Evolutionary conservation across 2,329 filamentous ascomycete species (phyloP), one percentile per base, ranked within the genome.

Genomic region (Dactylonectria estremocensis): DNA sequence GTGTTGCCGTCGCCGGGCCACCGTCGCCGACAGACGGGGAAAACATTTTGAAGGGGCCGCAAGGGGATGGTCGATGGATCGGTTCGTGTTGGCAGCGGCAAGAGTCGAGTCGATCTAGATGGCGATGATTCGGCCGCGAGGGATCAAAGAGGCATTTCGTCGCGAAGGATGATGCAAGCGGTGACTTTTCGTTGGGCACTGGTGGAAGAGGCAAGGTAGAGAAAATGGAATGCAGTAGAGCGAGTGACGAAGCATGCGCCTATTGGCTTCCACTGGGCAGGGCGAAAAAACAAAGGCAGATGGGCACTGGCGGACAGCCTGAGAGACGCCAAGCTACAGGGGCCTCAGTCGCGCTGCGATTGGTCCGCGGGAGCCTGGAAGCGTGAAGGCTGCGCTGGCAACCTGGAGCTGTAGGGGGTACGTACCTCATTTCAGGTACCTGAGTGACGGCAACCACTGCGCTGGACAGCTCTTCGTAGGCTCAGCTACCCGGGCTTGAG

Each of bases 1-100:
- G 86, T 61, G 88, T 89, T 59, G 87, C 85, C 70, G 84, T 87
- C 73, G 86, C 85, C 33, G 88, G 85, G 73, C 86, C 86, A 74
- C 85, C 84, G 71, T 86, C 83, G 71, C 83, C 83, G 69, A 82
- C 77, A 53, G 87, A 82, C 53, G 89, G 84, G 61, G 88, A 89
- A 80, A 92, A 92, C 90, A 92, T 91, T 78, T 76, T 70, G 71
- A 66, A 60, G 63, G 70, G 72, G 64, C 76, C 73, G 73, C 73
- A 69, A 75, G 68, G 43, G 28, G 40, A 55, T 35, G 40, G 28
- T 20, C 46, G 59, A 28, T 28, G 61, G 66, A 59, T 68, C 62
- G 67, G 61, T 50, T 55, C 52, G 59, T 72, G 28, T 64, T 63
- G 63, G 66, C 64, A 57, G 45, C 28, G 57, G 58, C 55, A 52